phyloP scores from a whole-genome alignment of 495 filamentous ascomycete species.

The Chaetomium tenue region DNA sequence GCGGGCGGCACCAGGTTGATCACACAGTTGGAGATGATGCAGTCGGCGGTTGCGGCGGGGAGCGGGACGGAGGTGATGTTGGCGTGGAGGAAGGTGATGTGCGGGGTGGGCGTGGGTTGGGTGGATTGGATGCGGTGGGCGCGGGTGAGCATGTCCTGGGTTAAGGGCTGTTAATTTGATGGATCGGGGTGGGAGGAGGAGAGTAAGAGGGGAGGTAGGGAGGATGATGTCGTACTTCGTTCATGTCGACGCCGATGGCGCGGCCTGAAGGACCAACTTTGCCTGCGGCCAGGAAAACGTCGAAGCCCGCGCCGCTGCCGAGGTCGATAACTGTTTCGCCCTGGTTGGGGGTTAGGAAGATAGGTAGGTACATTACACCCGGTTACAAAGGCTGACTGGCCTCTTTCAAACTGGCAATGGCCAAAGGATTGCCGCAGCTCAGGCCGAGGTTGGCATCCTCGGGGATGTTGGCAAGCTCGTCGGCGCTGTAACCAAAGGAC shows the following conservation, averaged over 20 bases:
- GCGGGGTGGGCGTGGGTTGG: slow-evolving; percentile 14
- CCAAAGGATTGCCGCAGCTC: slow-evolving; percentile 65
- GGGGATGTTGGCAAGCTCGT: slow-evolving; percentile 56
- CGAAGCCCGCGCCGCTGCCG: slow-evolving; percentile 63
- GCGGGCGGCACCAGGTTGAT: slow-evolving; percentile 61
- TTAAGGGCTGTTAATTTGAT: not conserved
- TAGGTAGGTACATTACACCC: slow-evolving; percentile 19
- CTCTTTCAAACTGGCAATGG: slow-evolving; percentile 51
- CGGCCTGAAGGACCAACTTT: slow-evolving; percentile 55
- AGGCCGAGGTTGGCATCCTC: slow-evolving; percentile 61
- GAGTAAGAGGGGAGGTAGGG: too few relatives aligned
- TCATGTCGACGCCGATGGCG: slow-evolving; percentile 68
- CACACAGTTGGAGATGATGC: slow-evolving; percentile 59
- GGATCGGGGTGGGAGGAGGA: not conserved
- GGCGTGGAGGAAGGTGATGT: slow-evolving; percentile 31
- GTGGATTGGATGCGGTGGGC: slow-evolving; percentile 49
- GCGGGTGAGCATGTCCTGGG: slow-evolving; percentile 59
- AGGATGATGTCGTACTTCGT: slow-evolving; percentile 54
- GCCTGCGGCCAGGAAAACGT: slow-evolving; percentile 59
- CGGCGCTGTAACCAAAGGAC: slow-evolving; percentile 59
- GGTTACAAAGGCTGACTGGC: not conserved
- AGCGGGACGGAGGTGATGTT: slow-evolving; percentile 55
- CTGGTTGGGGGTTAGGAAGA: slow-evolving; percentile 15
- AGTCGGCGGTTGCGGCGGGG: slow-evolving; percentile 47
- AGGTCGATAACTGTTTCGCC: slow-evolving; percentile 66